Conservation (phyloP, 345 rosid genomes). For the Populus simonii region DNA sequence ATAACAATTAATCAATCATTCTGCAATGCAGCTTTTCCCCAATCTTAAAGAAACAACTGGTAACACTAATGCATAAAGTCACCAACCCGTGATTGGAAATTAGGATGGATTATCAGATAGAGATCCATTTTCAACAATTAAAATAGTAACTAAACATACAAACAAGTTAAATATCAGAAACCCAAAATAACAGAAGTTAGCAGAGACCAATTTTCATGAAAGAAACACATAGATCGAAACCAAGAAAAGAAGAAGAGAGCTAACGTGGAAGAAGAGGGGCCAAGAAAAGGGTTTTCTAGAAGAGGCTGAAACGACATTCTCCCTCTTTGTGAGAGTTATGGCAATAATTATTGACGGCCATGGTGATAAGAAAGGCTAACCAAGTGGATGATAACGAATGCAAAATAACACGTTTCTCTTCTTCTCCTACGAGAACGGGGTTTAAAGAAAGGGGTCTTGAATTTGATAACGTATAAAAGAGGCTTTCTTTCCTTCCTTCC, state of each 20-base stretch:
- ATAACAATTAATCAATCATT: neutral
- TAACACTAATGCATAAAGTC: neutral
- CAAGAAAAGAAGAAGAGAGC: conserved; percentile 10
- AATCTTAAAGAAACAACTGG: too few species aligned
- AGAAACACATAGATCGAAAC: neutral
- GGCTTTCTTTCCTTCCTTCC: neutral
- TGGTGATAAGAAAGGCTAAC: conserved; percentile 57
- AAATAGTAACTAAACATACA: neutral
- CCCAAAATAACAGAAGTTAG: neutral
- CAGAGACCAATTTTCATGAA: neutral
- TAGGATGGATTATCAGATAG: neutral
- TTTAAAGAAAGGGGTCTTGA: conserved; percentile 62
- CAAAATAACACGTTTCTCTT: conserved; percentile 76
- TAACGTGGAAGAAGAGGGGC: conserved; percentile 82
- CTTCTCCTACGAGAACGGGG: conserved; percentile 48
- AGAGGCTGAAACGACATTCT: conserved; percentile 73
- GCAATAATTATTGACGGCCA: conserved; percentile 62
- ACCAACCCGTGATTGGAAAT: neutral
- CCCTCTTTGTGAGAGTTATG: conserved; percentile 52
- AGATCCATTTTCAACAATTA: neutral
- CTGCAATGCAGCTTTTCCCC: neutral
- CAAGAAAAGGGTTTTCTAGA: conserved; percentile 81
- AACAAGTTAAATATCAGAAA: neutral
- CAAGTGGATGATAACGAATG: conserved; percentile 70
- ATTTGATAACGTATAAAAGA: conserved; percentile 6